Evolutionary conservation across 1,284 basidiomycete species (phyloP).

Genomic region (Cerioporus squamosus): DNA sequence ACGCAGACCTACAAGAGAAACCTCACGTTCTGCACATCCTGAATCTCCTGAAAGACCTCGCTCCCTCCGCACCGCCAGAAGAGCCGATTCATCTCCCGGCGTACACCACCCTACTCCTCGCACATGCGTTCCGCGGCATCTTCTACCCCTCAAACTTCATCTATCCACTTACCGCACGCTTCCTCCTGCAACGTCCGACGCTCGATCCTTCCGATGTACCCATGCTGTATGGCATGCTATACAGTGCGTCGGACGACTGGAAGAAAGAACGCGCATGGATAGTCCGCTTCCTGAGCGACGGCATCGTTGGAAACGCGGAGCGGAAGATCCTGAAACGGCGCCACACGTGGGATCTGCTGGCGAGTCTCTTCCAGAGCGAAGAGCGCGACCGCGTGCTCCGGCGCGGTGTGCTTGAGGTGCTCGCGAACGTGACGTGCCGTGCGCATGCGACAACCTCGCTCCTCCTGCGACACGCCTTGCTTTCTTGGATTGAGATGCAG

Average conservation of each 20-base stretch:
- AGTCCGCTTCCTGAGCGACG: constrained; percentile 81
- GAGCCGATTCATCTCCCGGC: constrained; percentile 63
- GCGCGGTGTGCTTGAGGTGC: constrained; percentile 70
- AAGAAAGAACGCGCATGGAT: constrained; percentile 90
- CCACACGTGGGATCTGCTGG: constrained; percentile 87
- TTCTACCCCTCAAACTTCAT: constrained; percentile 83
- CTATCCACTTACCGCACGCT: constrained; percentile 80
- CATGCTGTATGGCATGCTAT: constrained; percentile 85
- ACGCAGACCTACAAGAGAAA: constrained; percentile 79
- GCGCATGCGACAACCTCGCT: constrained; percentile 69
- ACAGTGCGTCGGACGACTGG: constrained; percentile 76
- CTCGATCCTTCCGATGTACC: constrained; percentile 83
- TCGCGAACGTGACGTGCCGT: constrained; percentile 74
- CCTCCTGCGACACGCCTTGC: constrained; percentile 67
- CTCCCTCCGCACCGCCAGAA: constrained; percentile 42
- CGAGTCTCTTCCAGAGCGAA: constrained; percentile 77
- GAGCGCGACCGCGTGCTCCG: constrained; percentile 58
- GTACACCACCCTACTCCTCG: constrained; percentile 80
- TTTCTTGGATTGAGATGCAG: constrained; percentile 84
- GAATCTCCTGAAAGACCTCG: constrained; percentile 67
- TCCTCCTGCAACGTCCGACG: constrained; percentile 82
- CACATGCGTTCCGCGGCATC: constrained; percentile 78
- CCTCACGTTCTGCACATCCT: constrained; percentile 80
- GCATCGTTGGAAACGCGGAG: constrained; percentile 73
- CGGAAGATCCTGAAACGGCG: constrained; percentile 83